A percentile compares a stretch with the other conserved stretches of the same genome.
phyloP scores from a whole-genome alignment of 2,329 filamentous ascomycete species.

The Endocalyx cinctus region DNA sequence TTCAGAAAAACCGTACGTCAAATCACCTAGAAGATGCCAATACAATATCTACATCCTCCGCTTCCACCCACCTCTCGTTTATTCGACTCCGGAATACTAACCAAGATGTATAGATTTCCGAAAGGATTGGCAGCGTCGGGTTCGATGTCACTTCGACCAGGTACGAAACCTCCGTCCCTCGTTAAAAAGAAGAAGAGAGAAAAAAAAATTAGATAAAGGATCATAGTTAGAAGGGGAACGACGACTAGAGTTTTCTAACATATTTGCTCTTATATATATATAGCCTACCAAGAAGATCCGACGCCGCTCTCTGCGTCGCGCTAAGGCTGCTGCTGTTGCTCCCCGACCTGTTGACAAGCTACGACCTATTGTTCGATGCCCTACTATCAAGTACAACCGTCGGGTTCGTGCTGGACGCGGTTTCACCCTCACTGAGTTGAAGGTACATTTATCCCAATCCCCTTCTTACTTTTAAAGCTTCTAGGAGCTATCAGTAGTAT shows the following conservation, averaged over 20 bases:
- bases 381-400: slow-evolving; percentile 98
- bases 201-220: too few relatives aligned
- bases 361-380: slow-evolving; percentile 94
- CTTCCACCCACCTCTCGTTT: too few relatives aligned
- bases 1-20: slow-evolving; percentile 85
- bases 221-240: too few relatives aligned
- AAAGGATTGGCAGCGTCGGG: slow-evolving; percentile 99
- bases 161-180: slow-evolving; percentile 55
- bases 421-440: slow-evolving; percentile 96
- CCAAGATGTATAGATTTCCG: slow-evolving; percentile 88
- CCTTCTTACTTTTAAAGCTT: background rate
- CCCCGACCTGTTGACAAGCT: slow-evolving; percentile 97
- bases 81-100: too few relatives aligned
- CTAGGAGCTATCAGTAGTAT: too few relatives aligned
- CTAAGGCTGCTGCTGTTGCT: slow-evolving; percentile 92
- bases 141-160: slow-evolving; percentile 99
- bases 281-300: slow-evolving; percentile 95
- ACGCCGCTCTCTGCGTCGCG: slow-evolving; percentile 84
- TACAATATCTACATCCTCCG: too few relatives aligned
- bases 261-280: slow-evolving; percentile 19
- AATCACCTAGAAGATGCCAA: slow-evolving; percentile 8
- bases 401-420: slow-evolving; percentile 93
- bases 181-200: too few relatives aligned
- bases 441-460: slow-evolving; percentile 57
- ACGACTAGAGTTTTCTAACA: too few relatives aligned